A percentile compares a stretch with the other conserved stretches of the same genome.
Evolutionary conservation across 805 yeast species (phyloP).

Genomic region (Zygosaccharomyces bailii): DNA sequence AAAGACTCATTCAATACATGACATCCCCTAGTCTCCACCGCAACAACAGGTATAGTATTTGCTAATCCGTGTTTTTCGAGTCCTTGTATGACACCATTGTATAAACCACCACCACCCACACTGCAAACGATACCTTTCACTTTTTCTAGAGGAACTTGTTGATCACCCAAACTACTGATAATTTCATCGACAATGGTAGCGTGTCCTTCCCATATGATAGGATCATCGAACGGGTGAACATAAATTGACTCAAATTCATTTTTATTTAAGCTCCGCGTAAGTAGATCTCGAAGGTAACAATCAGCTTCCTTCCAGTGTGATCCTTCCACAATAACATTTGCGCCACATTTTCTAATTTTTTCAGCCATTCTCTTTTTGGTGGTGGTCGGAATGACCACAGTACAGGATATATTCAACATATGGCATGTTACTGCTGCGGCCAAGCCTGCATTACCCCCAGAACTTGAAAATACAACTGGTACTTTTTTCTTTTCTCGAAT

Average conservation of each 20-base stretch:
- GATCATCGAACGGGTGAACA: constrained; percentile 53
- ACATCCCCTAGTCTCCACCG: constrained; percentile 57
- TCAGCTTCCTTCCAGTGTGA: constrained; percentile 49
- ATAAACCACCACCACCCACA: constrained; percentile 56
- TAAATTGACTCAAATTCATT: constrained; percentile 38
- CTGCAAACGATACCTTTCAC: constrained; percentile 50
- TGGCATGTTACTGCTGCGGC: constrained; percentile 40
- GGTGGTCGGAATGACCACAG: constrained; percentile 55
- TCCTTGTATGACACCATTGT: constrained; percentile 48
- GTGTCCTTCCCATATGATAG: constrained; percentile 53
- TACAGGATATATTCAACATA: constrained; percentile 41
- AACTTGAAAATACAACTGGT: constrained; percentile 45
- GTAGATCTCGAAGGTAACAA: constrained; percentile 32
- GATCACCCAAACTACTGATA: constrained; percentile 25
- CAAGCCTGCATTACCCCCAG: constrained; percentile 56
- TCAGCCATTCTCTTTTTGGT: constrained; percentile 44
- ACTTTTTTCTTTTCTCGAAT: constrained; percentile 27
- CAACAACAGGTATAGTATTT: constrained; percentile 39
- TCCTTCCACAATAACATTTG: constrained; percentile 46
- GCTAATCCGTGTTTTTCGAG: constrained; percentile 35
- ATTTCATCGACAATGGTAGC: constrained; percentile 46
- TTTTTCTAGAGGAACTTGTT: constrained; percentile 20
- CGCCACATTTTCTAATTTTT: constrained; percentile 46
- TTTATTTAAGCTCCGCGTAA: constrained; percentile 2
- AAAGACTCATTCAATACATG: constrained; percentile 54